A percentile compares a stretch with the other conserved stretches of the same genome.
Conservation (phyloP, 495 filamentous ascomycete species). For the Neurospora discreta region DNA sequence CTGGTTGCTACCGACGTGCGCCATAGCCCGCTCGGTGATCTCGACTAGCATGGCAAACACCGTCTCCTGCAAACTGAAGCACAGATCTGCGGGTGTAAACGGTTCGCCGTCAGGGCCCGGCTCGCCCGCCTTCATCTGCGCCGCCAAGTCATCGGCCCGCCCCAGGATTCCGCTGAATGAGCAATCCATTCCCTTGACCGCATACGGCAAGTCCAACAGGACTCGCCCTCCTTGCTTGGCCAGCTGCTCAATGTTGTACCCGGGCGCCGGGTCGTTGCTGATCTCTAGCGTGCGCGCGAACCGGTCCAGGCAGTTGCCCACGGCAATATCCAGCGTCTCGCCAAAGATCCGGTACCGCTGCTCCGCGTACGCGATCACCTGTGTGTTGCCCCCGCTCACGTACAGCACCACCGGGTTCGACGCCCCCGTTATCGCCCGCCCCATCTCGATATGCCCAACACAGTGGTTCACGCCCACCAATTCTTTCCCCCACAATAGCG, state of each 20-base stretch:
- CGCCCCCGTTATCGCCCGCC: constrained; percentile 82
- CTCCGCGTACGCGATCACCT: constrained; percentile 92
- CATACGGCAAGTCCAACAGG: constrained; percentile 82
- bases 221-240: constrained; percentile 59
- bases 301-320: constrained; percentile 93
- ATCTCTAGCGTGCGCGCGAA: constrained; percentile 87
- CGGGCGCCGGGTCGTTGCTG: constrained; percentile 89
- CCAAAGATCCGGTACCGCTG: constrained; percentile 96
- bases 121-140: constrained; percentile 42
- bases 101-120: constrained; percentile 29
- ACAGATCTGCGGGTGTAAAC: constrained; percentile 76
- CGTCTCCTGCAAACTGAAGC: constrained; percentile 91
- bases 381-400: constrained; percentile 93
- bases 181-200: constrained; percentile 97
- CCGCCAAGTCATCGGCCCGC: constrained; percentile 66
- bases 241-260: constrained; percentile 96
- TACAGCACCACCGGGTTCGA: constrained; percentile 91
- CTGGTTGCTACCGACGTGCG: constrained; percentile 82
- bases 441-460: constrained; percentile 98
- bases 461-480: constrained; percentile 95
- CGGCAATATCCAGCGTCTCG: constrained; percentile 92
- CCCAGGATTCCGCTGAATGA: constrained; percentile 88
- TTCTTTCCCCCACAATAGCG: constrained; percentile 74
- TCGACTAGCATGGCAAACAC: constrained; percentile 95
- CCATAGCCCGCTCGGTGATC: constrained; percentile 97